Conservation (phyloP, 2,329 filamentous ascomycete species). For the Ophiostoma sp. region DNA sequence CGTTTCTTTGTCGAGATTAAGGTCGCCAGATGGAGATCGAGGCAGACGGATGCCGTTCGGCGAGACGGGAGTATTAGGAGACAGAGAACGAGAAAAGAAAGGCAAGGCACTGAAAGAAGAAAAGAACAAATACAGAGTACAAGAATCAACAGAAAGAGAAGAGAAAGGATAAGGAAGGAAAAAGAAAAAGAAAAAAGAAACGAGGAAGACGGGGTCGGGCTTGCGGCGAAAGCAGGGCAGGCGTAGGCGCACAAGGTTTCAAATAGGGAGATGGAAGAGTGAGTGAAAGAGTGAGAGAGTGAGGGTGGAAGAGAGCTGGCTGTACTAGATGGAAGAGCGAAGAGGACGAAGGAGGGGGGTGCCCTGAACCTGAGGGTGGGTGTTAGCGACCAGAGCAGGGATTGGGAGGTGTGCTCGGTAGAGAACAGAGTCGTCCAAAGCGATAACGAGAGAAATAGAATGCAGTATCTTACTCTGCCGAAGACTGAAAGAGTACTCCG, state of each 20-base stretch:
- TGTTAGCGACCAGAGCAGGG: conserved; percentile 12
- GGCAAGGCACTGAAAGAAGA: neutral
- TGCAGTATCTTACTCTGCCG: neutral
- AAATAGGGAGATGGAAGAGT: conserved; percentile 25
- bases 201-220: conserved; percentile 14
- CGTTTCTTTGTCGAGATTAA: neutral
- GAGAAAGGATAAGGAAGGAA: conserved; percentile 11
- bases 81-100: neutral
- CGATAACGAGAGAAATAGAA: neutral
- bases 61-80: neutral
- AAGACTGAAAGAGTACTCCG: neutral
- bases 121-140: neutral
- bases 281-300: neutral
- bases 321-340: neutral
- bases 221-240: conserved; percentile 19
- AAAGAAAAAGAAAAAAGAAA: conserved; percentile 12
- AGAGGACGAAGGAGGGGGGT: conserved; percentile 11
- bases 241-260: conserved; percentile 26
- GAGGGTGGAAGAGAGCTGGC: neutral
- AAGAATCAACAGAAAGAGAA: neutral
- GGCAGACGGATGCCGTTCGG: neutral
- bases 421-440: neutral
- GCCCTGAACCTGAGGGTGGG: neutral
- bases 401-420: neutral
- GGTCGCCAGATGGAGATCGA: neutral